A percentile compares a stretch with the other conserved stretches of the same genome.
Conservation (phyloP, 2,329 filamentous ascomycete species). For the Apiospora sp. region DNA sequence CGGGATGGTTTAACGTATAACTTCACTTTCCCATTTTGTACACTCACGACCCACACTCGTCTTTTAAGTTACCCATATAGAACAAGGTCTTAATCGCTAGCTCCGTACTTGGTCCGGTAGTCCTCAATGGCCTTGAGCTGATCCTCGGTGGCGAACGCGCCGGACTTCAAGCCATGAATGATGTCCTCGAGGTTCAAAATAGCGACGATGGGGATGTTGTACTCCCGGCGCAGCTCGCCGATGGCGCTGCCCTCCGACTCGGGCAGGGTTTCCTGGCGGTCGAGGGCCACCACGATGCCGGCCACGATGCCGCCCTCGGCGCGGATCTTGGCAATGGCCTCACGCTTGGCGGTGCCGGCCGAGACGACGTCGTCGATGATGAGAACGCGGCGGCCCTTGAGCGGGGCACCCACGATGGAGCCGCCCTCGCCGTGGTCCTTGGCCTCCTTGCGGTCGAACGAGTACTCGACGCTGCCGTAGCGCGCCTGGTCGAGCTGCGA, state of each 20-base stretch:
- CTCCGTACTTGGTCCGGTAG: slow-evolving; percentile 73
- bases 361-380: slow-evolving; percentile 98
- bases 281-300: slow-evolving; percentile 87
- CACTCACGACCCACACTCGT: background rate
- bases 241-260: slow-evolving; percentile 77
- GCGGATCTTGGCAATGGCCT: slow-evolving; percentile 89
- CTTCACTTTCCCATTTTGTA: background rate
- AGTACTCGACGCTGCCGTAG: slow-evolving; percentile 79
- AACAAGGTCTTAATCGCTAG: slow-evolving; percentile 35
- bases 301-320: slow-evolving; percentile 84
- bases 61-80: background rate
- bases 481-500: slow-evolving; percentile 70
- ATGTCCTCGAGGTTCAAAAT: slow-evolving; percentile 89
- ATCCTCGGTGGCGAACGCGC: slow-evolving; percentile 64
- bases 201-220: slow-evolving; percentile 81
- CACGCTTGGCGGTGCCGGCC: slow-evolving; percentile 90
- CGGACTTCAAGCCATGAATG: slow-evolving; percentile 68
- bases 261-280: slow-evolving; percentile 85
- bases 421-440: slow-evolving; percentile 97
- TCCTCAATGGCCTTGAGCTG: slow-evolving; percentile 74
- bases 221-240: slow-evolving; percentile 84
- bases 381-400: slow-evolving; percentile 85
- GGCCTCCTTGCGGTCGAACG: slow-evolving; percentile 94
- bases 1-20: background rate
- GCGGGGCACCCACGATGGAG: slow-evolving; percentile 84